Evolutionary conservation across 371 early-diverging fungal genomes (phyloP).

Genomic region (Mucor racemosus): DNA sequence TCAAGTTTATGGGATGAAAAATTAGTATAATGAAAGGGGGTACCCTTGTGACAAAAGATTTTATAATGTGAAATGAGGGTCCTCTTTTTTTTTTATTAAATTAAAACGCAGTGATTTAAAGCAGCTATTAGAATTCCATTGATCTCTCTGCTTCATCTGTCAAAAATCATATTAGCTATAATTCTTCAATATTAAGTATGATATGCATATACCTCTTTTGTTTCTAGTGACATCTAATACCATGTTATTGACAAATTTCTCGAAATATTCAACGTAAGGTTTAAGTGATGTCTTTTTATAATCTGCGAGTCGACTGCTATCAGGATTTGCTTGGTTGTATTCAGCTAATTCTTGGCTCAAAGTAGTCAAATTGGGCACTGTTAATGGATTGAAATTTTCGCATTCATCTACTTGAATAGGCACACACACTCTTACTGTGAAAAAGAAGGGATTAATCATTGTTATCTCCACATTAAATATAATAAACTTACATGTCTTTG

Average conservation of each 20-base stretch:
- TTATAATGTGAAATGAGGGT: neutral
- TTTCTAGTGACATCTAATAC: slow-evolving; percentile 40
- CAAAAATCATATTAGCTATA: neutral
- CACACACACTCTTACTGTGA: slow-evolving; percentile 85
- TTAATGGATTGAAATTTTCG: slow-evolving; percentile 82
- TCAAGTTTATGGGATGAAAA: neutral
- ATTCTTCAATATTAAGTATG: no score
- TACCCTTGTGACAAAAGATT: slow-evolving; percentile 8
- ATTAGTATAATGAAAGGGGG: neutral
- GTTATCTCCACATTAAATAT: no score
- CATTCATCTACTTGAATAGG: slow-evolving; percentile 81
- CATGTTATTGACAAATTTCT: slow-evolving; percentile 65
- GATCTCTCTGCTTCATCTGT: slow-evolving; percentile 22
- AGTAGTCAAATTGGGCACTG: slow-evolving; percentile 74
- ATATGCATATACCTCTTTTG: slow-evolving; percentile 44
- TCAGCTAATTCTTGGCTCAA: slow-evolving; percentile 66
- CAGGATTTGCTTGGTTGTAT: slow-evolving; percentile 15
- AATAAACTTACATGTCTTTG: slow-evolving; percentile 77
- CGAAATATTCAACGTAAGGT: slow-evolving; percentile 69
- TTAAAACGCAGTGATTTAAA: slow-evolving; percentile 1
- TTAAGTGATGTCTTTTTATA: slow-evolving; percentile 66
- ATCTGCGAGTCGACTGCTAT: slow-evolving; percentile 38
- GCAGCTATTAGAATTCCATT: slow-evolving; percentile 23
- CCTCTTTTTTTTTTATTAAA: neutral
- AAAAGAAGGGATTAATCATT: neutral